phyloP scores from a whole-genome alignment of 176 grass and related monocot genomes.

The Eleusine coracana region DNA sequence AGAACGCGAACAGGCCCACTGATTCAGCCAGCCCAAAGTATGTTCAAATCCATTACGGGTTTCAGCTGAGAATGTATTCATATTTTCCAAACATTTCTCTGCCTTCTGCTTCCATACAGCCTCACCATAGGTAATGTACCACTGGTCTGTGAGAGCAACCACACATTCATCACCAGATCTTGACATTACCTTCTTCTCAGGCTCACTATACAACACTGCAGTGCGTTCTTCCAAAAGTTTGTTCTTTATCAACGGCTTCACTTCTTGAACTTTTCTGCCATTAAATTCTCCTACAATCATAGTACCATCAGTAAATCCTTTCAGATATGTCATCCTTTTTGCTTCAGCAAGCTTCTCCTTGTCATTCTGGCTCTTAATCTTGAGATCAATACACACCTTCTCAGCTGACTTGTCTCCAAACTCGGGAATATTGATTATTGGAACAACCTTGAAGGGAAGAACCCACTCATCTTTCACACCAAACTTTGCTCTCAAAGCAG shows the following conservation, averaged over 20 bases:
- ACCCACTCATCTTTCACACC: slow-evolving; percentile 81
- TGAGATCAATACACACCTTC: slow-evolving; percentile 66
- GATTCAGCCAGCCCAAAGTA: slow-evolving; percentile 79
- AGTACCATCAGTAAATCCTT: slow-evolving; percentile 79
- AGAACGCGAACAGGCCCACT: slow-evolving; percentile 86
- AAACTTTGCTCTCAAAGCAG: slow-evolving; percentile 63
- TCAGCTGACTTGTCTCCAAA: slow-evolving; percentile 81
- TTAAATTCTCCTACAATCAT: slow-evolving; percentile 76
- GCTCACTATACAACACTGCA: slow-evolving; percentile 69
- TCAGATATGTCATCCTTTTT: slow-evolving; percentile 73
- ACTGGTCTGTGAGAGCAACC: slow-evolving; percentile 83
- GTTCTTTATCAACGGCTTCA: slow-evolving; percentile 66
- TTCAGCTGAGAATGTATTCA: slow-evolving; percentile 73
- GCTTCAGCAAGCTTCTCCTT: slow-evolving; percentile 83
- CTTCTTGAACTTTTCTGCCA: slow-evolving; percentile 75
- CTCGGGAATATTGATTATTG: slow-evolving; percentile 81
- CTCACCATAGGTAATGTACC: slow-evolving; percentile 88
- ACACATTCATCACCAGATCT: slow-evolving; percentile 89
- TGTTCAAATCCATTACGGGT: slow-evolving; percentile 68
- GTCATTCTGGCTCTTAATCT: slow-evolving; percentile 80
- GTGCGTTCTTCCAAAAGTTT: slow-evolving; percentile 59
- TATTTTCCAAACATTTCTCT: slow-evolving; percentile 55
- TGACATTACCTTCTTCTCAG: slow-evolving; percentile 83
- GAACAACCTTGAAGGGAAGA: slow-evolving; percentile 46
- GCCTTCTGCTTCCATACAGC: slow-evolving; percentile 70